Evolutionary conservation across 2,329 filamentous ascomycete genomes (phyloP).

Genomic region (Aureobasidium sp.): DNA sequence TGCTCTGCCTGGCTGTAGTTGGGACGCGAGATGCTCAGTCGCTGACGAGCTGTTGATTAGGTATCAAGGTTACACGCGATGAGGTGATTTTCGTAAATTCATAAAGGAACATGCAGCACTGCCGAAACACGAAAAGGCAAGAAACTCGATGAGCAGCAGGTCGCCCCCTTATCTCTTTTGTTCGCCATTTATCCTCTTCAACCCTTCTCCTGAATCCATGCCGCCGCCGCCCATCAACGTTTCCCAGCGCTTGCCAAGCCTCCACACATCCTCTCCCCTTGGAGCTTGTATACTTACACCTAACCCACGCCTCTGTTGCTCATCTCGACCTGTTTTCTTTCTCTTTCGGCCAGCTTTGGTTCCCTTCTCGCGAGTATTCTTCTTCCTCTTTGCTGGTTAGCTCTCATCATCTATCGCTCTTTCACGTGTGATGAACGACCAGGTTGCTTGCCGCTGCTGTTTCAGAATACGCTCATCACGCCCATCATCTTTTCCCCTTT

Average conservation of each 20-base stretch:
- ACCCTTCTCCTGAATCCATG: background rate
- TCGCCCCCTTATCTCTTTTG: background rate
- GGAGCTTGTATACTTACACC: background rate
- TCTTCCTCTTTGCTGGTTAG: background rate
- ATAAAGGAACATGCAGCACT: background rate
- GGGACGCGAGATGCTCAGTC: background rate
- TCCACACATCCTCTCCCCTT: background rate
- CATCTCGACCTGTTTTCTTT: background rate
- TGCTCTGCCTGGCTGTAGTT: constrained; percentile 1
- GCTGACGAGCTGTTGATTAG: background rate
- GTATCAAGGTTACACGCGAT: background rate
- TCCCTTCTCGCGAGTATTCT: background rate
- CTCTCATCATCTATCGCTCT: background rate
- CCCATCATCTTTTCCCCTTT: background rate
- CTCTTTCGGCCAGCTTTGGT: no score
- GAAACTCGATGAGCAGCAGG: background rate
- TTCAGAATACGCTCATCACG: background rate
- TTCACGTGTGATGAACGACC: background rate
- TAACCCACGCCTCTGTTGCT: background rate
- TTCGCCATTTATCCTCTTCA: background rate
- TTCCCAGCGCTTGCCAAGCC: background rate
- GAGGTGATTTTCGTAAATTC: background rate
- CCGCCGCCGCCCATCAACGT: background rate
- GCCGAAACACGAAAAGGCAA: background rate
- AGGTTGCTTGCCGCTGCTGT: background rate